Conservation (phyloP, 2,329 filamentous ascomycete genomes). For the Diaporthe australafricana region DNA sequence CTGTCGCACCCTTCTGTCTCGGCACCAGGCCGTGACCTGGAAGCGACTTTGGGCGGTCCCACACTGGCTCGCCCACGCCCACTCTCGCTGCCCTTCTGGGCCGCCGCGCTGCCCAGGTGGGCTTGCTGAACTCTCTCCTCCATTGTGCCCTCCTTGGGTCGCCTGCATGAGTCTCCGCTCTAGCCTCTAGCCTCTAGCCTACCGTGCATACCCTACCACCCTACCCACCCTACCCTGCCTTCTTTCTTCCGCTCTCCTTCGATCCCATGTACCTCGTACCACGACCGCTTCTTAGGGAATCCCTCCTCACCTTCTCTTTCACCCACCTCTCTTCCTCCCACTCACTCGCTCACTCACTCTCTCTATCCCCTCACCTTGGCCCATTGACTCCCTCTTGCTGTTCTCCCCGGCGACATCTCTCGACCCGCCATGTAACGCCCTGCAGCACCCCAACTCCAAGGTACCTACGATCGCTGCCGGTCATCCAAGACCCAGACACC, state of each 20-base stretch:
- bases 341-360: slow-evolving; percentile 17
- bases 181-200: neutral
- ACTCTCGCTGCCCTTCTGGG: slow-evolving; percentile 25
- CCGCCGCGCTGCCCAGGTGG: slow-evolving; percentile 26
- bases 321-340: slow-evolving; percentile 18
- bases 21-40: slow-evolving; percentile 5
- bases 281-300: slow-evolving; percentile 30
- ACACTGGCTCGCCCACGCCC: slow-evolving; percentile 10
- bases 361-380: slow-evolving; percentile 4
- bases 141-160: slow-evolving; percentile 3
- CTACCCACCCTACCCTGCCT: slow-evolving; percentile 14
- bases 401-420: neutral
- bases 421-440: slow-evolving; percentile 36
- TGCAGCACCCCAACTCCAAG: slow-evolving; percentile 24
- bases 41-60: neutral
- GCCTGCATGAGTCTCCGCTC: slow-evolving; percentile 24
- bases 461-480: slow-evolving; percentile 28
- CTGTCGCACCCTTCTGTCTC: neutral
- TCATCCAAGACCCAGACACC: slow-evolving; percentile 29
- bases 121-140: slow-evolving; percentile 17
- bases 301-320: slow-evolving; percentile 28
- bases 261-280: slow-evolving; percentile 34
- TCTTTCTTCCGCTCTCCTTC: slow-evolving; percentile 30
- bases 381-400: neutral
- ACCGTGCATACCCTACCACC: neutral